Evolutionary conservation across 2,329 filamentous ascomycete species (phyloP), one percentile per base, ranked within the genome.

Genomic region (Aphanocladium album): DNA sequence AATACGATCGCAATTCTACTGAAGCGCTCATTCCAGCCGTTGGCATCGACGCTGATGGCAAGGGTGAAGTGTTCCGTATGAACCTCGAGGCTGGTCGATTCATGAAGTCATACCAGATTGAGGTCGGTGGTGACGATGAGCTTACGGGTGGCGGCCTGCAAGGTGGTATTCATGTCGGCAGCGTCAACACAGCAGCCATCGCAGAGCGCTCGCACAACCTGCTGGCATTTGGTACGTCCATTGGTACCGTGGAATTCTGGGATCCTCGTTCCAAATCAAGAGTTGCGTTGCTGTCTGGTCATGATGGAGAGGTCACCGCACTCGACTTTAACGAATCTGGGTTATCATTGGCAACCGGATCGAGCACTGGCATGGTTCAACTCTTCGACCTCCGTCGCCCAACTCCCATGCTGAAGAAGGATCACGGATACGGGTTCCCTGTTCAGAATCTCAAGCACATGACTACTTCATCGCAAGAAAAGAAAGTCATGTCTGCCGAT

Each of bases 201-300:
- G 95, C 95, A 3, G 91, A 97, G 71, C 84, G 88, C 45, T 93
- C 90, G 52, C 95, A 99, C 73, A 95, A 95, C 60, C 80, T 99
- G 5, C 82, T 93, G 37, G 93, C 93, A 0, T 99, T 99, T 68
- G 95, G 96, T 57, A 99, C 95, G 1, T 93, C 91, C 2, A 79
- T 95, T 60, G 93, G 95, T n/a, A 96, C 93, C 1, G 91, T 98
- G 27, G 95, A 99, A 72, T 93, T 98, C 70, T 99, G 93, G 91
- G 95, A 99, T 71, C 84, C 93, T 1, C 84, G 95, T 62, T 92
- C 90, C 33, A 89, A 91, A 70, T 89, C 88, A 59, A 83, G 91
- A 61, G 89, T 93, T 12, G 93, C 91, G 17, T 82, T 93, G 19
- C 79, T 99, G 2, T 82, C 88, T 14, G 83, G 81, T 0, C 82